Conservation (phyloP, 2,329 filamentous ascomycete species). For the Colletotrichum cordylinicola region DNA sequence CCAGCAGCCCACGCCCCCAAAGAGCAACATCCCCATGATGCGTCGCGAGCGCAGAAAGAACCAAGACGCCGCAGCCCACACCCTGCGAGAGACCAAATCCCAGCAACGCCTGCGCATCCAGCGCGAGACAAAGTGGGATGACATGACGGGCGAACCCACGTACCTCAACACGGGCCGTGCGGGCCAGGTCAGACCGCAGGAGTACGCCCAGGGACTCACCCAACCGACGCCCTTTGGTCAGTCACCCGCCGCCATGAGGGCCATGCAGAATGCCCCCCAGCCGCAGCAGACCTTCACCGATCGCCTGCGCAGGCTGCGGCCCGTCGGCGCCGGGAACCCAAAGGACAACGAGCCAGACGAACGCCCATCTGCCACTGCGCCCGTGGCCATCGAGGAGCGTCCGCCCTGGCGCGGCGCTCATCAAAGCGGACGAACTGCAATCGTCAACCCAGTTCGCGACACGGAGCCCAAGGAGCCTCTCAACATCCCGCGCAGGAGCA, state of each 20-base stretch:
- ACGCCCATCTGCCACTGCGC: constrained; percentile 26
- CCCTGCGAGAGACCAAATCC: constrained; percentile 44
- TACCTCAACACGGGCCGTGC: constrained; percentile 59
- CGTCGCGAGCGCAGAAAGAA: constrained; percentile 55
- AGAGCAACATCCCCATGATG: constrained; percentile 57
- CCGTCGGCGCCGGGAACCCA: constrained; percentile 21
- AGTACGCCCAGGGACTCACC: constrained; percentile 45
- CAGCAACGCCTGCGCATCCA: constrained; percentile 36
- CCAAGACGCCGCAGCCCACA: constrained; percentile 40
- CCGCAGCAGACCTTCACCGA: constrained; percentile 45
- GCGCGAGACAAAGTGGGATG: constrained; percentile 65
- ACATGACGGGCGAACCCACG: constrained; percentile 70
- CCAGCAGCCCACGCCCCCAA: constrained; percentile 27
- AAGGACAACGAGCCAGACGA: background rate
- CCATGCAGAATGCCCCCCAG: constrained; percentile 22
- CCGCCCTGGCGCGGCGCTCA: constrained; percentile 77
- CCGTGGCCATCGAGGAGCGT: constrained; percentile 41
- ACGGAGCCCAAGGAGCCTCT: constrained; percentile 62
- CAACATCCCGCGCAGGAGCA: constrained; percentile 57
- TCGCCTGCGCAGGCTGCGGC: constrained; percentile 48
- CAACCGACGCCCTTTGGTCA: constrained; percentile 26
- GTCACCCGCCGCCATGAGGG: constrained; percentile 27
- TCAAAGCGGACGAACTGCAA: constrained; percentile 69
- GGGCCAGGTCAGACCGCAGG: constrained; percentile 61
- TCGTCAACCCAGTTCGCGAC: constrained; percentile 70